Evolutionary conservation across 192 early-diverging fungal species (phyloP).

Genomic region (Phycomyces blakesleeanus): DNA sequence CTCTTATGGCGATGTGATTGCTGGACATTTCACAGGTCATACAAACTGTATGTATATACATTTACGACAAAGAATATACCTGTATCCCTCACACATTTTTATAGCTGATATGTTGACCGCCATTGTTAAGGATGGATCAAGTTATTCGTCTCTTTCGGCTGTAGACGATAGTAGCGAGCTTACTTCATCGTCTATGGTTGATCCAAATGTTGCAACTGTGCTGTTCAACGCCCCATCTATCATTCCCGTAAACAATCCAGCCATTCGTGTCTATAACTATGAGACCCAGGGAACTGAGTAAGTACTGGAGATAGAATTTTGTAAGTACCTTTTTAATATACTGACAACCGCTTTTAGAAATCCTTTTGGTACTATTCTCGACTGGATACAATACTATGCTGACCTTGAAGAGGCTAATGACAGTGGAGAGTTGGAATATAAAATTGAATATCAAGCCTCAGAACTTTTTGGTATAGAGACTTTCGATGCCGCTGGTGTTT

Average conservation of each 20-base stretch:
- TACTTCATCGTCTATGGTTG: background rate
- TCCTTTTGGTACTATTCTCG: conserved; percentile 3
- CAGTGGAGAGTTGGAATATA: conserved; percentile 3
- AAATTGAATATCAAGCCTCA: conserved; percentile 27
- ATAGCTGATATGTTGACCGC: conserved; percentile 20
- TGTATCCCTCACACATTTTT: background rate
- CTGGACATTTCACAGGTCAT: conserved; percentile 42
- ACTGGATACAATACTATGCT: conserved; percentile 29
- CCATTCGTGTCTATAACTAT: conserved; percentile 38
- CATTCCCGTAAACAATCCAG: conserved; percentile 38
- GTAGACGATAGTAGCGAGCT: background rate
- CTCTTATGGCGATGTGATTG: conserved; percentile 29
- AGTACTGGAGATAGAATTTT: conserved; percentile 12
- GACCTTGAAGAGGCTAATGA: conserved; percentile 19
- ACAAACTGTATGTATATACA: conserved; percentile 22
- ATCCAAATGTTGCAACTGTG: conserved; percentile 1
- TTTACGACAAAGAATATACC: background rate
- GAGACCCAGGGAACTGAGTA: conserved; percentile 9
- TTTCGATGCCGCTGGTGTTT: conserved; percentile 10
- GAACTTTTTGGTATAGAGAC: conserved; percentile 10
- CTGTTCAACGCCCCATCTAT: conserved; percentile 40
- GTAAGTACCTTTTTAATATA: conserved; percentile 3
- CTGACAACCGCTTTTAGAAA: conserved; percentile 14
- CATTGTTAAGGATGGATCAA: background rate
- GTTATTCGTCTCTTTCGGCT: background rate